These are phyloP conservation scores for Tulasnella sp. DNA, from an alignment of 768 basidiomycete species.

Conservation along the genomic window DNA sequence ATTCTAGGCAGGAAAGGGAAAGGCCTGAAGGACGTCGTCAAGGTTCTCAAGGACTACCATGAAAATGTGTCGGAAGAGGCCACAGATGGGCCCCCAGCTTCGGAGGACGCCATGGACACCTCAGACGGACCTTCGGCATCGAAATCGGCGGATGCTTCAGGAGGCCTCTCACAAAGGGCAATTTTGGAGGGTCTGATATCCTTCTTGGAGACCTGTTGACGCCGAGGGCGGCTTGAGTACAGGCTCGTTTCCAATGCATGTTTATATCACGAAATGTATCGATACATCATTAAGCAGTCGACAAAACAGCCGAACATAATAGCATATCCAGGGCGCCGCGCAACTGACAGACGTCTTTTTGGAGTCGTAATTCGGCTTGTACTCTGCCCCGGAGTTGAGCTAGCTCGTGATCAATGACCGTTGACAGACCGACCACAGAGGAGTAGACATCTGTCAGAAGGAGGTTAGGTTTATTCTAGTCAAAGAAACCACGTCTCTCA, in stretches of 20 bases:
- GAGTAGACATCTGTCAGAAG: slow-evolving; percentile 71
- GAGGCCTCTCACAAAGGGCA: slow-evolving; percentile 50
- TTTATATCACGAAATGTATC: not conserved
- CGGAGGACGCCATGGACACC: slow-evolving; percentile 27
- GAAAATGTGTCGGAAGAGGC: slow-evolving; percentile 60
- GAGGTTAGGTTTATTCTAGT: not conserved
- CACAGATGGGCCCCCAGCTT: slow-evolving; percentile 24
- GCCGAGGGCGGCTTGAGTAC: not conserved
- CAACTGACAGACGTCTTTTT: slow-evolving; percentile 72
- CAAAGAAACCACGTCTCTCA: slow-evolving; percentile 33
- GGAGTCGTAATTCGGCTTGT: slow-evolving; percentile 77
- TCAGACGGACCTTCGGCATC: slow-evolving; percentile 19
- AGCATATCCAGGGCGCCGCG: slow-evolving; percentile 91
- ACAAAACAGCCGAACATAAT: slow-evolving; percentile 29
- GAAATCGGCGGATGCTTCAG: slow-evolving; percentile 29
- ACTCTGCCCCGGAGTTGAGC: slow-evolving; percentile 75
- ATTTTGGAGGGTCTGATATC: slow-evolving; percentile 61
- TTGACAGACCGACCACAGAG: slow-evolving; percentile 87
- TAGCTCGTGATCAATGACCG: slow-evolving; percentile 81
- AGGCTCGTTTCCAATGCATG: not conserved
- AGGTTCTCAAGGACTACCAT: slow-evolving; percentile 60
- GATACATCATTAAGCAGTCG: not conserved
- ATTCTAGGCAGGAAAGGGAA: slow-evolving; percentile 70
- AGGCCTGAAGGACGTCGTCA: slow-evolving; percentile 60
- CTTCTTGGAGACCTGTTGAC: slow-evolving; percentile 45